A percentile compares a stretch with the other conserved stretches of the same genome.
Conservation (phyloP, 495 filamentous ascomycete species). For the Cenococcum geophilum region DNA sequence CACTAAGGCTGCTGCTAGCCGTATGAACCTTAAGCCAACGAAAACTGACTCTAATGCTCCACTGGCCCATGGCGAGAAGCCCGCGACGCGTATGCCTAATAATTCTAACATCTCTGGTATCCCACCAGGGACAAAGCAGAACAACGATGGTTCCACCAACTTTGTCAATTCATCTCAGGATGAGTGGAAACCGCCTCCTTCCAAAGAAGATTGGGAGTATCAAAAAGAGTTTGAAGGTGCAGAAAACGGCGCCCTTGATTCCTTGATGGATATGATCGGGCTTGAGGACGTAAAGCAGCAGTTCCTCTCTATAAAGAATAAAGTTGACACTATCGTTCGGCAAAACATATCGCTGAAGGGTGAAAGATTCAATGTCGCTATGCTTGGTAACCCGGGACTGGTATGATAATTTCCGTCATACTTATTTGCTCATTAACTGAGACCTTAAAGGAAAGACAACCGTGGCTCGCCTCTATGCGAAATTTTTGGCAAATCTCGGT, state of each 20-base stretch:
- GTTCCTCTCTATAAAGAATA: conserved; percentile 60
- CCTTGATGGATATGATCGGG: conserved; percentile 65
- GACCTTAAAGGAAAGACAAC: conserved; percentile 72
- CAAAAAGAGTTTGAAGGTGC: conserved; percentile 50
- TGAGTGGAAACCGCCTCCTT: neutral
- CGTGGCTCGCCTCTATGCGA: conserved; percentile 68
- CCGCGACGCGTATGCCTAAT: too few species aligned
- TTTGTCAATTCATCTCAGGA: too few species aligned
- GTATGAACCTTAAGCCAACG: neutral
- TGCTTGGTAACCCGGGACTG: conserved; percentile 81
- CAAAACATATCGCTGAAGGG: conserved; percentile 52
- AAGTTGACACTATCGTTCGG: conserved; percentile 54
- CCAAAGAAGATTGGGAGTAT: conserved; percentile 50
- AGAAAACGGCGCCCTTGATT: conserved; percentile 53
- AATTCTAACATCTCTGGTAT: too few species aligned
- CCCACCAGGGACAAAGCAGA: too few species aligned
- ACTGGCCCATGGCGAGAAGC: too few species aligned
- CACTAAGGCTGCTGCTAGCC: neutral
- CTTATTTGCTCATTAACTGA: neutral
- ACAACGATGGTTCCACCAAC: neutral
- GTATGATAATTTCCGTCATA: conserved; percentile 38
- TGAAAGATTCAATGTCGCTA: conserved; percentile 56
- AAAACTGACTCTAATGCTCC: too few species aligned
- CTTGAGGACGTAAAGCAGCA: conserved; percentile 62
- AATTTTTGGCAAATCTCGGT: conserved; percentile 57